These are phyloP conservation scores for Cladosporium sp. DNA, from an alignment of 2,329 filamentous ascomycete species.

Conservation along the genomic window DNA sequence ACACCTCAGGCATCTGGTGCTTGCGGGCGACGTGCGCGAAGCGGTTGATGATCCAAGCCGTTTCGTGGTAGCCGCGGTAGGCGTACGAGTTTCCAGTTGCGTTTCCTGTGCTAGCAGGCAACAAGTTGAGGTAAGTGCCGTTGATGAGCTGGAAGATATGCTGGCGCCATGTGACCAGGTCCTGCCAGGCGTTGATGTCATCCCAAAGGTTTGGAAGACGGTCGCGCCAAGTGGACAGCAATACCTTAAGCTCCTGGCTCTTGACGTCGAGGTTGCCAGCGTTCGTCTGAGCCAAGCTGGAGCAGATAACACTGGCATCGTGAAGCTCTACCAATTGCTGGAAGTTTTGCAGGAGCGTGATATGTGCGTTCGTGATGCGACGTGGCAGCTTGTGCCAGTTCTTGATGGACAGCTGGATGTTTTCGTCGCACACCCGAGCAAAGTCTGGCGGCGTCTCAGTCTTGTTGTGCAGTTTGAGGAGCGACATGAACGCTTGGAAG, in stretches of 20 bases:
- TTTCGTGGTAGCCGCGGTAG: conserved; percentile 97
- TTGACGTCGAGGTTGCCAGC: conserved; percentile 86
- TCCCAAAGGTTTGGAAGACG: conserved; percentile 97
- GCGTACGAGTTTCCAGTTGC: conserved; percentile 90
- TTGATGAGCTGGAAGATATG: conserved; percentile 99
- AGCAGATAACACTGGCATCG: conserved; percentile 94
- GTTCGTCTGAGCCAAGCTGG: conserved; percentile 82
- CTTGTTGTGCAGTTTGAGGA: conserved; percentile 91
- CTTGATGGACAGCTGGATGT: conserved; percentile 92
- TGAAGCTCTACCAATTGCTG: conserved; percentile 96
- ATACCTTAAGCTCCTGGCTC: conserved; percentile 90
- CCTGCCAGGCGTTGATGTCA: conserved; percentile 98
- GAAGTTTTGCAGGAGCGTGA: conserved; percentile 94
- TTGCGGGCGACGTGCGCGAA: conserved; percentile 98
- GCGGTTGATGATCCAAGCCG: conserved; percentile 98
- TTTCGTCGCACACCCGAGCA: conserved; percentile 88
- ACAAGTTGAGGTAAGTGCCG: conserved; percentile 80
- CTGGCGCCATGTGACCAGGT: conserved; percentile 98
- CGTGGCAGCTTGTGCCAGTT: conserved; percentile 99
- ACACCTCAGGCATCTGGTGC: conserved; percentile 94
- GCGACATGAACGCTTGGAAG: conserved; percentile 97
- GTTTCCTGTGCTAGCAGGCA: conserved; percentile 77
- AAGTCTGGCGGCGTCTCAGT: conserved; percentile 80
- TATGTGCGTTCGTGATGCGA: conserved; percentile 90
- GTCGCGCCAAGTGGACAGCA: conserved; percentile 93